Conservation (phyloP, 768 basidiomycete genomes). For the Lactarius pseudohatsudake region DNA sequence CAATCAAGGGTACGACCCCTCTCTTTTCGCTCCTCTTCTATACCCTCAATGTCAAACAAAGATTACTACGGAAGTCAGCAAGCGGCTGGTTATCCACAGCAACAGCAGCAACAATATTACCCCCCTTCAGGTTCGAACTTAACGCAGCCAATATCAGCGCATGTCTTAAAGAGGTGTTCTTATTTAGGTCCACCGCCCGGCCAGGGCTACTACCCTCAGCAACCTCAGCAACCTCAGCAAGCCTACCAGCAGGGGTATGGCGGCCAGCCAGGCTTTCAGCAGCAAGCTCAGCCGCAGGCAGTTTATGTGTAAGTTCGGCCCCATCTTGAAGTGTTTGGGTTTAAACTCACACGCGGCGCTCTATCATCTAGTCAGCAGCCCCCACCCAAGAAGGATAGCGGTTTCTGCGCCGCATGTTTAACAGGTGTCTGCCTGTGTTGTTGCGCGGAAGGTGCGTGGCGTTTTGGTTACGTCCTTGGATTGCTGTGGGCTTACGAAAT, state of each 20-base stretch:
- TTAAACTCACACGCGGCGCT: conserved; percentile 29
- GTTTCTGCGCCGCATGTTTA: conserved; percentile 62
- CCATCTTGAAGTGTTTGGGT: neutral
- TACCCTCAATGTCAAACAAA: conserved; percentile 54
- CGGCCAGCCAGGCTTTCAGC: conserved; percentile 47
- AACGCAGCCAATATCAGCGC: neutral
- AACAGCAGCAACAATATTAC: conserved; percentile 45
- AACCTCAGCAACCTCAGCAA: conserved; percentile 75
- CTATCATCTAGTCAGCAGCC: conserved; percentile 45
- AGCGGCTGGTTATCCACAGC: conserved; percentile 47
- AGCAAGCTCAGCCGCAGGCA: conserved; percentile 73
- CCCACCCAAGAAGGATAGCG: conserved; percentile 45
- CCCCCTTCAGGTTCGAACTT: conserved; percentile 48
- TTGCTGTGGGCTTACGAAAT: conserved; percentile 6
- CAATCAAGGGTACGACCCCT: neutral
- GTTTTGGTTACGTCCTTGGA: conserved; percentile 8
- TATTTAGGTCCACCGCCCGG: conserved; percentile 50
- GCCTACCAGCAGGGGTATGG: conserved; percentile 57
- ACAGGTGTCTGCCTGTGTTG: conserved; percentile 66
- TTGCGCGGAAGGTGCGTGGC: conserved; percentile 64
- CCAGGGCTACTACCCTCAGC: conserved; percentile 74
- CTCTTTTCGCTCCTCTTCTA: conserved; percentile 20
- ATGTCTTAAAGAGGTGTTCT: conserved; percentile 31
- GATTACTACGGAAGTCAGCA: conserved; percentile 56
- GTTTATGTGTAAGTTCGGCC: conserved; percentile 67